Conservation (phyloP, 306 rosid genomes). For the Leucaena leucocephala region DNA sequence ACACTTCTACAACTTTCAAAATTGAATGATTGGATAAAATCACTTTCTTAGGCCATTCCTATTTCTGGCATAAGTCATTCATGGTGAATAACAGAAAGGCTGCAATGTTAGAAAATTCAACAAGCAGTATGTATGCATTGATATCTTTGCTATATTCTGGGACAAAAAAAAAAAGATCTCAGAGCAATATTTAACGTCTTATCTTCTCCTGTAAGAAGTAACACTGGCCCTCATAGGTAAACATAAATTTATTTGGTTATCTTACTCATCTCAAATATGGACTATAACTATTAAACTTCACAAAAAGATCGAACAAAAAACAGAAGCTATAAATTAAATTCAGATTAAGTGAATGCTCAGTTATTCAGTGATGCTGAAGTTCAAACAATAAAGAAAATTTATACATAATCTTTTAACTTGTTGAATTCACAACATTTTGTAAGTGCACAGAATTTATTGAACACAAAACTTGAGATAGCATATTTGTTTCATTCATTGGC, state of each 20-base stretch:
- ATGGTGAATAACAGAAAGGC: not conserved
- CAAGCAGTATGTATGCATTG: not conserved
- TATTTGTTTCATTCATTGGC: not conserved
- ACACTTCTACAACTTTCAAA: constrained; percentile 2
- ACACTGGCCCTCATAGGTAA: not conserved
- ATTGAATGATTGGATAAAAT: not conserved
- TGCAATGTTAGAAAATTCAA: not conserved
- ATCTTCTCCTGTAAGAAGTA: not conserved
- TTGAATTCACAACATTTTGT: not conserved
- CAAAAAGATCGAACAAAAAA: not conserved
- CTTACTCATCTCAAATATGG: not conserved
- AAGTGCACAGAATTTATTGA: not conserved
- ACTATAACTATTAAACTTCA: not conserved
- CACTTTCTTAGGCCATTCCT: not conserved
- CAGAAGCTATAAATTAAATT: not conserved
- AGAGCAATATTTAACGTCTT: not conserved
- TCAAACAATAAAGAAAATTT: not conserved
- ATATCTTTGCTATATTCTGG: not conserved
- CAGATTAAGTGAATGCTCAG: not conserved
- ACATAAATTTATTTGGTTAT: not conserved
- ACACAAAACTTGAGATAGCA: not conserved
- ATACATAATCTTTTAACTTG: not conserved
- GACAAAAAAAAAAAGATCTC: not conserved
- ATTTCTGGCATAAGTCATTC: not conserved
- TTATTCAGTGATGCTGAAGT: not conserved